Evolutionary conservation across 1,284 basidiomycete species (phyloP), one percentile per base, ranked within the genome.

Genomic region (Apiotrichum laibachii): DNA sequence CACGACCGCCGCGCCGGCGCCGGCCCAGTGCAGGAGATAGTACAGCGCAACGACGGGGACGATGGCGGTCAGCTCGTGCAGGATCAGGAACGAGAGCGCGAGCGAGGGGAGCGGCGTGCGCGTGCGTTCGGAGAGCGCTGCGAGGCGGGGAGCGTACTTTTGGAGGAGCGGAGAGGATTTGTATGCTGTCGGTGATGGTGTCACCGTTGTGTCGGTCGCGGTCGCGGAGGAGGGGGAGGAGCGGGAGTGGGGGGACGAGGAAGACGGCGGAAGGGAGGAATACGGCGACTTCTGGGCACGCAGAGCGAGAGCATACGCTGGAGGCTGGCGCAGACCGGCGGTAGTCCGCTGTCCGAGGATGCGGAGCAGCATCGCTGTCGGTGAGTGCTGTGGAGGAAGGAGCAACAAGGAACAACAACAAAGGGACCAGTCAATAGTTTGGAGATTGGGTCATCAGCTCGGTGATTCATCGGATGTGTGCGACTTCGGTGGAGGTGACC

Each of bases 21-120:
- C 90, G 0, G 90, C 66, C 2, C 82, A 75, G 18, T 86, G 81
- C 16, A 91, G 85, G 0, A 82, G 79, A 67, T 86, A 90, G 75
- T 93, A 96, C 44, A 92, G 73, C 22, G 85, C 50, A 7, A 51
- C 50, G 34, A 95, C 80, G 1, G 92, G 92, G 0, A 87, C 79
- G 56, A 95, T 71, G 0, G 92, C 92, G 0, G 91, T 94, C 16
- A 92, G 67, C 74, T 97, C 93, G 73, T 96, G 93, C 10, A 97
- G 81, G 53, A 94, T 79, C 2, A 85, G 84, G 70, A 96, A 95
- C 1, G 91, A 90, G 40, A 89, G 67, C 5, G 87, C 75, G 53
- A 96, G 83, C 2, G 90, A 90, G 0, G 90, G 83, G 0, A 93
- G 76, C 9, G 90, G 88, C 4, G 75, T 68, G 52, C 72, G 69